Conservation (phyloP, 805 yeast genomes). For the Komagataella populi region DNA sequence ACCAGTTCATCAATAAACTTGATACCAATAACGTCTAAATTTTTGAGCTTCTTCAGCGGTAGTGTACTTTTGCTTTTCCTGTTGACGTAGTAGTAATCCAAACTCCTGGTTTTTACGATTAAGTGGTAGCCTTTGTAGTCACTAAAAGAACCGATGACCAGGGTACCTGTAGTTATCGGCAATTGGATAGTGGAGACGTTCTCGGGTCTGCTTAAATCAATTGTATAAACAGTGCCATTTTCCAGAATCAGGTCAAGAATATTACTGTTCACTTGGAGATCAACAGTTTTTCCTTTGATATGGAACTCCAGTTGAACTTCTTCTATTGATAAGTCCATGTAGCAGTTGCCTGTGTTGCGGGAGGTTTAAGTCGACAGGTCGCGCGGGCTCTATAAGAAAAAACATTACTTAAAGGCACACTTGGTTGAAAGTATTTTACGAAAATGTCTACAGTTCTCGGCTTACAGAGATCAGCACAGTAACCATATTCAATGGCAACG, state of each 20-base stretch:
- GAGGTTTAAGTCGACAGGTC: neutral
- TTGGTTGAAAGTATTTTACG: too few relatives aligned
- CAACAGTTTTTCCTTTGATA: slow-evolving; percentile 21
- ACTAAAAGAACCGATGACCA: slow-evolving; percentile 22
- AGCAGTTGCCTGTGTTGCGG: neutral
- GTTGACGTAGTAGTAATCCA: slow-evolving; percentile 35
- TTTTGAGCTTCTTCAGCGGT: slow-evolving; percentile 31
- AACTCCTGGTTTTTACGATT: slow-evolving; percentile 29
- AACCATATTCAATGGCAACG: too few relatives aligned
- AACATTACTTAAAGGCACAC: too few relatives aligned
- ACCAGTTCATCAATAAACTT: slow-evolving; percentile 19
- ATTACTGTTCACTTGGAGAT: slow-evolving; percentile 42
- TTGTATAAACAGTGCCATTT: slow-evolving; percentile 43
- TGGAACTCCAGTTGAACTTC: slow-evolving; percentile 21
- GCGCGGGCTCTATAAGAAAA: neutral
- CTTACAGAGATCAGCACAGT: too few relatives aligned
- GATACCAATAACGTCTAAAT: slow-evolving; percentile 27
- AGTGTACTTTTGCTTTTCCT: slow-evolving; percentile 25
- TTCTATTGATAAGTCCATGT: slow-evolving; percentile 11
- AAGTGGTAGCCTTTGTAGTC: slow-evolving; percentile 41
- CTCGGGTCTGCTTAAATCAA: slow-evolving; percentile 54
- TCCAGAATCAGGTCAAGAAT: slow-evolving; percentile 39
- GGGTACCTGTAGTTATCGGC: slow-evolving; percentile 9
- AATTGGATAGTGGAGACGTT: slow-evolving; percentile 20
- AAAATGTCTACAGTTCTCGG: too few relatives aligned